These are phyloP conservation scores for Fusarium sp. DNA, from an alignment of 2,329 filamentous ascomycete species.

Conservation along the genomic window DNA sequence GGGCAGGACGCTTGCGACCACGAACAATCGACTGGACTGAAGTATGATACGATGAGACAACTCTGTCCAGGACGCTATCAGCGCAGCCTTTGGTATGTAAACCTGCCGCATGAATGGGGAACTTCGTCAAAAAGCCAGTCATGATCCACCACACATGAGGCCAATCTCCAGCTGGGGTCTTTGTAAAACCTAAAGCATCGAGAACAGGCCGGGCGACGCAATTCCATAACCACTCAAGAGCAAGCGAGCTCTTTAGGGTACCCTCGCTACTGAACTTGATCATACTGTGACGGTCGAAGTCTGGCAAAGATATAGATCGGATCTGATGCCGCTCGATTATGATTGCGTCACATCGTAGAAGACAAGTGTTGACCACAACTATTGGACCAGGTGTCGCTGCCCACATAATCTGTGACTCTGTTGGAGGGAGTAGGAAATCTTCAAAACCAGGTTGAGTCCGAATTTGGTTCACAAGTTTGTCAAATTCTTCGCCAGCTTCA, in stretches of 20 bases:
- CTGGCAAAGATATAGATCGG: neutral
- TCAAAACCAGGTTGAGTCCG: neutral
- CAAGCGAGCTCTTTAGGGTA: neutral
- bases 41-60: neutral
- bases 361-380: neutral
- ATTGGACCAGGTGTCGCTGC: rapidly evolving
- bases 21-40: neutral
- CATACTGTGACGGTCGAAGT: neutral
- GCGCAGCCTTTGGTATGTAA: neutral
- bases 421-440: neutral
- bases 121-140: neutral
- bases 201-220: neutral
- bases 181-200: neutral
- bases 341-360: neutral
- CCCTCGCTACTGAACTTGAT: neutral
- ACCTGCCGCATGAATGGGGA: neutral
- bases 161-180: neutral
- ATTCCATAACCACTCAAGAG: neutral
- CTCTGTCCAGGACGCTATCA: neutral
- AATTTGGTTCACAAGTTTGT: neutral
- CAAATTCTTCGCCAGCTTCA: neutral
- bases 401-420: rapidly evolving
- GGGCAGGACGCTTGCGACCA: neutral
- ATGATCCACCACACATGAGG: slow-evolving; percentile 7
- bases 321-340: neutral